Evolutionary conservation across 805 yeast species (phyloP).

Genomic region (Ogataea pilisensis): DNA sequence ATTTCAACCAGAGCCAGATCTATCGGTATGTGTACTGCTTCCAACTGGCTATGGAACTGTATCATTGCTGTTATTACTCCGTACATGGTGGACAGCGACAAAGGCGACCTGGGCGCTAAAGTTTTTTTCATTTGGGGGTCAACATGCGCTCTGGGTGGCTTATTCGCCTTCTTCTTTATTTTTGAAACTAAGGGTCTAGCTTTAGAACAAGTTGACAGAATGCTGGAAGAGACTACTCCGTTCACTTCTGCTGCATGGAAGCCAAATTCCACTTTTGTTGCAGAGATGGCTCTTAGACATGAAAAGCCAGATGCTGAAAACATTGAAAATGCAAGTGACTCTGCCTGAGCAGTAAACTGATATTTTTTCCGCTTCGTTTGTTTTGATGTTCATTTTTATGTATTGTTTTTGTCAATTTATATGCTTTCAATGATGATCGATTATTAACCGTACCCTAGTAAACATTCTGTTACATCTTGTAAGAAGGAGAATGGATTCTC

Average conservation of each 20-base stretch:
- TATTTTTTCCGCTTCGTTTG: too few species aligned
- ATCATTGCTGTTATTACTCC: slow-evolving; percentile 76
- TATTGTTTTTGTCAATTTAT: too few species aligned
- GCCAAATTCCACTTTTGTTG: slow-evolving; percentile 31
- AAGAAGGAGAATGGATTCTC: too few species aligned
- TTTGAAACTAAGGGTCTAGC: slow-evolving; percentile 79
- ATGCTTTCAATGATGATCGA: too few species aligned
- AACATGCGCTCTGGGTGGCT: slow-evolving; percentile 37
- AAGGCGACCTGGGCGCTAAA: slow-evolving; percentile 56
- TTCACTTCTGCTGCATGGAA: slow-evolving; percentile 32
- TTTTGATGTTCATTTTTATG: too few species aligned
- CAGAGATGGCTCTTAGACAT: slow-evolving; percentile 27
- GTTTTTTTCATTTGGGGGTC: slow-evolving; percentile 75
- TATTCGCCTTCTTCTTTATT: slow-evolving; percentile 69
- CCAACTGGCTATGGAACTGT: slow-evolving; percentile 79
- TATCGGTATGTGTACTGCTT: slow-evolving; percentile 64
- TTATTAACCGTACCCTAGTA: too few species aligned
- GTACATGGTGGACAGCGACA: slow-evolving; percentile 60
- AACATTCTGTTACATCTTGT: too few species aligned
- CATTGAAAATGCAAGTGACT: too few species aligned
- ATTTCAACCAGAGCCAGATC: slow-evolving; percentile 72
- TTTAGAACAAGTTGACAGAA: slow-evolving; percentile 71
- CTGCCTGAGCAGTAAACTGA: too few species aligned
- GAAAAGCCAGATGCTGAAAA: too few species aligned
- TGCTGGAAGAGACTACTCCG: slow-evolving; percentile 35